phyloP scores from a whole-genome alignment of 352 stramenopile genomes.

The Sclerospora graminicola region DNA sequence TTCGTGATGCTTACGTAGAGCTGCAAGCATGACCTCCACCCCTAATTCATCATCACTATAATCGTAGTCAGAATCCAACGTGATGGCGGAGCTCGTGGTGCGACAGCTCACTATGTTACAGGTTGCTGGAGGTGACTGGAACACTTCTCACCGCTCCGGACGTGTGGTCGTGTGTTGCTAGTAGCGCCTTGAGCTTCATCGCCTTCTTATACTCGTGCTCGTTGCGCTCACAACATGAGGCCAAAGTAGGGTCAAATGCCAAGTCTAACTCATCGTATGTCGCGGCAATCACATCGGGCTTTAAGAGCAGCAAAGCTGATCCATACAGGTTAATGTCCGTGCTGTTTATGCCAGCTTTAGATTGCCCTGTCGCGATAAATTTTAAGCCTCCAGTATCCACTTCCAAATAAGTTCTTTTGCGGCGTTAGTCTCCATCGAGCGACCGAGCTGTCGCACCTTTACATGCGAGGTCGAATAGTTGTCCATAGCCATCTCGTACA shows the following conservation, averaged over 20 bases:
- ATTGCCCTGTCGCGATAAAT: conserved; percentile 41
- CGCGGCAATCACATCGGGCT: conserved; percentile 39
- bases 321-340: conserved; percentile 72
- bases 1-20: conserved; percentile 31
- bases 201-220: conserved; percentile 43
- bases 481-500: conserved; percentile 74
- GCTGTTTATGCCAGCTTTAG: conserved; percentile 37
- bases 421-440: conserved; percentile 39
- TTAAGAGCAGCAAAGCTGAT: conserved; percentile 47
- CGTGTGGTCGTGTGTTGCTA: conserved; percentile 47
- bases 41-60: conserved; percentile 36
- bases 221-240: conserved; percentile 58
- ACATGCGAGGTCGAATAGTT: conserved; percentile 39
- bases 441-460: conserved; percentile 40
- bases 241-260: conserved; percentile 44
- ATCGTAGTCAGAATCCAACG: conserved; percentile 24
- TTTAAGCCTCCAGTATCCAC: conserved; percentile 36
- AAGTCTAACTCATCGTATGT: conserved; percentile 27
- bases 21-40: conserved; percentile 26
- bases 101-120: not conserved
- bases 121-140: conserved; percentile 20
- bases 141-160: conserved; percentile 43
- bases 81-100: conserved; percentile 1
- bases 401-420: conserved; percentile 51
- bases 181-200: conserved; percentile 49